Evolutionary conservation across 805 yeast genomes (phyloP).

Genomic region (Sporopachydermia quercuum): DNA sequence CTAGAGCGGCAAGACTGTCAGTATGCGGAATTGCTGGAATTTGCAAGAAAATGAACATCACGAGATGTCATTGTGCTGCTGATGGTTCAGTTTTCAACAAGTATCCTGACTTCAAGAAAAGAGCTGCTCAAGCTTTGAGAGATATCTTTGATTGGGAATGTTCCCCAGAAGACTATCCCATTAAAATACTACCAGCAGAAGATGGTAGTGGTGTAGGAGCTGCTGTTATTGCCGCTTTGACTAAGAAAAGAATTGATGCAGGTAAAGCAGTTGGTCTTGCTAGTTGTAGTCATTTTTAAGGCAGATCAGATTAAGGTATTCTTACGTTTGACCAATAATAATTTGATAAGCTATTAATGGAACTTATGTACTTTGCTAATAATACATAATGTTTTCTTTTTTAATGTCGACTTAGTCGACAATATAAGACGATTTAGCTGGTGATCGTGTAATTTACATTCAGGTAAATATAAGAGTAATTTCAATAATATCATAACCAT

Average conservation of each 20-base stretch:
- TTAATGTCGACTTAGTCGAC: too few relatives aligned
- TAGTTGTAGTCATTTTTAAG: too few relatives aligned
- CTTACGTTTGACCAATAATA: too few relatives aligned
- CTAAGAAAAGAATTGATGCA: constrained; percentile 59
- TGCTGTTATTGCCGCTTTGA: constrained; percentile 91
- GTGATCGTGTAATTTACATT: too few relatives aligned
- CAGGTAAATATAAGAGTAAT: too few relatives aligned
- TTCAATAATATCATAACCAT: too few relatives aligned
- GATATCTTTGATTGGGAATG: constrained; percentile 77
- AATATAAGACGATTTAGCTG: too few relatives aligned
- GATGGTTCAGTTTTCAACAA: constrained; percentile 93
- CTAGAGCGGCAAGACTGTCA: constrained; percentile 83
- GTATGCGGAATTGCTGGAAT: constrained; percentile 94
- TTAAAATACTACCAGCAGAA: constrained; percentile 80
- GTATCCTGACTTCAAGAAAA: constrained; percentile 81
- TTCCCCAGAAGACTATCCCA: constrained; percentile 51
- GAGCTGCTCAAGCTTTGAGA: constrained; percentile 78
- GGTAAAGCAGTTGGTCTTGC: constrained; percentile 54
- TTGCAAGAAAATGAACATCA: constrained; percentile 68
- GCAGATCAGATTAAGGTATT: too few relatives aligned
- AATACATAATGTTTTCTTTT: too few relatives aligned
- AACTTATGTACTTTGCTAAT: too few relatives aligned
- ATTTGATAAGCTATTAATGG: too few relatives aligned
- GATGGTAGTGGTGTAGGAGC: constrained; percentile 99
- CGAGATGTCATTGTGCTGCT: constrained; percentile 72